Base-by-base conservation (phyloP, 768 basidiomycete genomes). In the Suillus lakei region DNA sequence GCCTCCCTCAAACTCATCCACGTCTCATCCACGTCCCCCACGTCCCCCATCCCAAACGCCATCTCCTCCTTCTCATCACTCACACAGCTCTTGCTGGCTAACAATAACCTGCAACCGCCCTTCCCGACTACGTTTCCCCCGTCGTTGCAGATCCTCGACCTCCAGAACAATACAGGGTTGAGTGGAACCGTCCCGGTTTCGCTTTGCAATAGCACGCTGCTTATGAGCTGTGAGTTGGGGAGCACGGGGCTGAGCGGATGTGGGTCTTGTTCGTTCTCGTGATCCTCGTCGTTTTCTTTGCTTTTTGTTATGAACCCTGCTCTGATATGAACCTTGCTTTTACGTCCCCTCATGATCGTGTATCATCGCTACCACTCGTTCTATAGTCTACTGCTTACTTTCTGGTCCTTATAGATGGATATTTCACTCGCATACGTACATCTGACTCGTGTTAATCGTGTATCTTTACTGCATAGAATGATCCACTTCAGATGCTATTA, bases 21-120 rank as follows among this genome's bases (percentile, higher is more conserved):
- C 36, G 72, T 83, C 28, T 80, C 80, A 12, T 76, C 77, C 2
- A 82, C 79, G 2, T 78, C 76, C 7, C 74, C 83, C n/a, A 73
- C 77, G 2, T 78, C 77, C n/a, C 62, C 73, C 50, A 79, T 83
- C 43, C 80, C 82, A 2, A 61, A 68, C 8, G 46, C 71, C 6
- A 62, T 83, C 36, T 76, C 77, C 9, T 75, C 79, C 23, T 71
- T 82, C 28, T 70, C 69, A 23, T 68, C 74, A 1, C 78, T 83
- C 23, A 71, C 70, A 0, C 79, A 81, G 63, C 70, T 83, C 16
- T 72, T 83, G 50, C 77, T 83, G 0, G 72, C 80, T 55, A 72
- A 74, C 46, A 83, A 77, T 69, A 76, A 80, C 66, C 72, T 83
- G 46, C 69, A 76, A 0, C 73, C 75, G 7, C 69, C 78, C 6